A percentile compares a stretch with the other conserved stretches of the same genome.
phyloP scores from a whole-genome alignment of 257 asterid species.

The Solanum clarkiae region DNA sequence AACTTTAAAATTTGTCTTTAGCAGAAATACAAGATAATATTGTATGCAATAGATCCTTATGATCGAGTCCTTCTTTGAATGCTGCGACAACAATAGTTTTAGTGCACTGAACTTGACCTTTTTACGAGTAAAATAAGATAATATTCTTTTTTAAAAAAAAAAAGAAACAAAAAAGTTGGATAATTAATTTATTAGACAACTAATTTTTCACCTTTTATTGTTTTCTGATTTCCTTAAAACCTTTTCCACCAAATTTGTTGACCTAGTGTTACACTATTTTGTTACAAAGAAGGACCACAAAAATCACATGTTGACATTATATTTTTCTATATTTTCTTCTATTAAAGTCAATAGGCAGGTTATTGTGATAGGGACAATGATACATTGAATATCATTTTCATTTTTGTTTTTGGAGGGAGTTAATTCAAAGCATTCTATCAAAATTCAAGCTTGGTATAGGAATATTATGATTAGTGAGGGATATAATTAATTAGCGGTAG shows the following conservation, averaged over 20 bases:
- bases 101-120: too few species aligned
- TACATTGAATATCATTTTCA: not conserved
- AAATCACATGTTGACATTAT: not conserved
- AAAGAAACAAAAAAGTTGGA: not conserved
- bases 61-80: too few species aligned
- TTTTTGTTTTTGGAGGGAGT: not conserved
- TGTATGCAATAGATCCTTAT: too few species aligned
- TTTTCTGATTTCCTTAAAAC: not conserved
- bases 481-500: too few species aligned
- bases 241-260: not conserved
- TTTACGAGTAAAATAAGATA: too few species aligned
- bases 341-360: not conserved
- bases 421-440: not conserved
- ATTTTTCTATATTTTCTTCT: not conserved
- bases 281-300: too few species aligned
- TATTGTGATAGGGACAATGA: not conserved
- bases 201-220: not conserved
- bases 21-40: too few species aligned
- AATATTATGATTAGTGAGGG: too few species aligned
- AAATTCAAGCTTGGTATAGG: not conserved
- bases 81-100: accelerated
- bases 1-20: too few species aligned
- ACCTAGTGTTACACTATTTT: not conserved
- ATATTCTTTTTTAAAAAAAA: not conserved
- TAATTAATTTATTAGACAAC: not conserved